Evolutionary conservation across 495 filamentous ascomycete genomes (phyloP).

Genomic region (Lepidopterella palustris): DNA sequence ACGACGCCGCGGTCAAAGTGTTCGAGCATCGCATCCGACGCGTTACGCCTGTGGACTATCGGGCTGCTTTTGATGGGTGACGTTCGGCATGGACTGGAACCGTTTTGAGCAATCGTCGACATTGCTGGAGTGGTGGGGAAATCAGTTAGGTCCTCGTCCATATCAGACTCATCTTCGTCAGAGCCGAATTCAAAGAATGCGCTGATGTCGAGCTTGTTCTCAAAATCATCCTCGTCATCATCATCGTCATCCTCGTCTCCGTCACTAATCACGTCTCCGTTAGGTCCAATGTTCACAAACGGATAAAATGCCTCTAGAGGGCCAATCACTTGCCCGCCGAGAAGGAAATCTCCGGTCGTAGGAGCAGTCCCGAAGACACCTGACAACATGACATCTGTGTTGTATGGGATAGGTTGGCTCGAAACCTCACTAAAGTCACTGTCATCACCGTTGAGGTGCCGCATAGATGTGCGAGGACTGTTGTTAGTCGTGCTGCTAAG

Average conservation of each 20-base stretch:
- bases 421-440: slow-evolving; percentile 44
- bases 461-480: slow-evolving; percentile 41
- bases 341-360: slow-evolving; percentile 45
- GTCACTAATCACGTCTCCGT: slow-evolving; percentile 42
- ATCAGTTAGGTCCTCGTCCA: slow-evolving; percentile 35
- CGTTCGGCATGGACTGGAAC: slow-evolving; percentile 26
- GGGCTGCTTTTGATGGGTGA: slow-evolving; percentile 38
- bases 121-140: slow-evolving; percentile 27
- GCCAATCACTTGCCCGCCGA: slow-evolving; percentile 61
- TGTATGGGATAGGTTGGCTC: slow-evolving; percentile 44
- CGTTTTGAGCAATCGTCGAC: slow-evolving; percentile 18
- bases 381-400: slow-evolving; percentile 72
- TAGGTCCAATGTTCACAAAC: slow-evolving; percentile 51
- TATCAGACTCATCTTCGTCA: slow-evolving; percentile 48
- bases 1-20: slow-evolving; percentile 66
- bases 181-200: slow-evolving; percentile 67
- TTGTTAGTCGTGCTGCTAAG: slow-evolving; percentile 47
- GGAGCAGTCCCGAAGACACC: slow-evolving; percentile 45
- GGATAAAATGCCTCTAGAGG: slow-evolving; percentile 75
- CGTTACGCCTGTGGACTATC: slow-evolving; percentile 47
- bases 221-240: slow-evolving; percentile 58
- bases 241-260: slow-evolving; percentile 43
- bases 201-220: slow-evolving; percentile 56
- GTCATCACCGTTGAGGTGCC: slow-evolving; percentile 47
- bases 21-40: slow-evolving; percentile 50